Evolutionary conservation across 495 filamentous ascomycete genomes (phyloP).

Genomic region (Penicillium ucsense): DNA sequence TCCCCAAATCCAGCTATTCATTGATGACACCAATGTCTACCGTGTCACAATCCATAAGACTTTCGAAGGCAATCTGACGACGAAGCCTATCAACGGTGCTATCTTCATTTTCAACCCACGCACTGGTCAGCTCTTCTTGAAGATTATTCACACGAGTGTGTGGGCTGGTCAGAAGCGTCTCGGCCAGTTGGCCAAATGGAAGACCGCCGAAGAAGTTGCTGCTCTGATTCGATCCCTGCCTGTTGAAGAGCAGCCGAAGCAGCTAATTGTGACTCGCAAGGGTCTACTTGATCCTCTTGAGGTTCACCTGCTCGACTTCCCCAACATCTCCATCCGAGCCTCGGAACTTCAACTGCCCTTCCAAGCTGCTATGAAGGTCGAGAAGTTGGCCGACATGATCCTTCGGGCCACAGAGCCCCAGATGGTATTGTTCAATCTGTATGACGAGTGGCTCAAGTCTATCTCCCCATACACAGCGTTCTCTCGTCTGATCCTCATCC

Average conservation of each 20-base stretch:
- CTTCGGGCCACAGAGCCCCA: constrained; percentile 94
- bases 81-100: constrained; percentile 98
- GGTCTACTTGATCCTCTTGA: constrained; percentile 96
- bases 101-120: constrained; percentile 99
- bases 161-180: constrained; percentile 99
- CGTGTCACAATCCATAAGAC: constrained; percentile 99
- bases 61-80: constrained; percentile 98
- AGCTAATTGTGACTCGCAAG: constrained; percentile 96
- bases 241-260: constrained; percentile 97
- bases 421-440: constrained; percentile 99
- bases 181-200: constrained; percentile 98
- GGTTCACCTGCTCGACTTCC: constrained; percentile 96
- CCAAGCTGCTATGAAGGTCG: constrained; percentile 99
- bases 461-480: constrained; percentile 99
- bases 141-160: constrained; percentile 99
- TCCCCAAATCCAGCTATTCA: constrained; percentile 98
- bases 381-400: constrained; percentile 99
- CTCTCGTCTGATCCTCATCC: constrained; percentile 88
- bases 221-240: constrained; percentile 94
- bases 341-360: constrained; percentile 97
- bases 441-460: constrained; percentile 97
- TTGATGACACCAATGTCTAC: constrained; percentile 99
- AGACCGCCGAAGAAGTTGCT: constrained; percentile 99
- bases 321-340: constrained; percentile 97
- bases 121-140: constrained; percentile 94